Evolutionary conservation across 2,329 filamentous ascomycete genomes (phyloP).

Genomic region (Beauveria varroae): DNA sequence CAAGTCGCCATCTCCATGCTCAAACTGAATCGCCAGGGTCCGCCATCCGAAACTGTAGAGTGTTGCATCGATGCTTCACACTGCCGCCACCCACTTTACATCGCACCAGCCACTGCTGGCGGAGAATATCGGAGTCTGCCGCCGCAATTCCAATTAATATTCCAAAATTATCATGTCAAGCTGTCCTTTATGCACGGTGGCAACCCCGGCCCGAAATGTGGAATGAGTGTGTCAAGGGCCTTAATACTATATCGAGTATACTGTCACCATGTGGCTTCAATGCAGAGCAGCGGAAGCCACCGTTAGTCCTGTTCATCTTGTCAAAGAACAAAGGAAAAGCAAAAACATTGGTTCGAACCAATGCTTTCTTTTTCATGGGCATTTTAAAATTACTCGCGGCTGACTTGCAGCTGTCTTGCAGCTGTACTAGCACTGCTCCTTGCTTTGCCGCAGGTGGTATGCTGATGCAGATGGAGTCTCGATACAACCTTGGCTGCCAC

Average conservation of each 20-base stretch:
- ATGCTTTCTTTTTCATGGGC: background rate
- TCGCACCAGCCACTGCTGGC: constrained; percentile 4
- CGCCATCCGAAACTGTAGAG: constrained; percentile 32
- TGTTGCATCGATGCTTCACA: constrained; percentile 43
- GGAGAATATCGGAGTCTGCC: background rate
- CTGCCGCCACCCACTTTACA: constrained; percentile 16
- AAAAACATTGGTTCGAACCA: background rate
- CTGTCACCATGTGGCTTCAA: background rate
- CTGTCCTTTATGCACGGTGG: background rate
- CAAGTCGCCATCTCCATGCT: background rate
- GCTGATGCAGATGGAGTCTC: too few relatives aligned
- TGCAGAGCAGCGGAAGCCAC: background rate
- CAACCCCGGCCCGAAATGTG: background rate
- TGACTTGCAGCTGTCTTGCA: background rate
- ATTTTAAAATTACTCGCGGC: background rate
- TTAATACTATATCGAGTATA: background rate
- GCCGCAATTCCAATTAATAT: background rate
- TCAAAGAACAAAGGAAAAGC: background rate
- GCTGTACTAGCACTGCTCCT: background rate
- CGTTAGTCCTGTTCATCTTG: background rate
- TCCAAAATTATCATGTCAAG: background rate
- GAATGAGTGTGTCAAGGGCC: background rate
- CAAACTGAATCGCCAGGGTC: constrained; percentile 15
- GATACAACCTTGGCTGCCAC: background rate
- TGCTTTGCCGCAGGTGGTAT: too few relatives aligned